Conservation (phyloP, 805 yeast species). For the Brettanomyces anomalus region DNA sequence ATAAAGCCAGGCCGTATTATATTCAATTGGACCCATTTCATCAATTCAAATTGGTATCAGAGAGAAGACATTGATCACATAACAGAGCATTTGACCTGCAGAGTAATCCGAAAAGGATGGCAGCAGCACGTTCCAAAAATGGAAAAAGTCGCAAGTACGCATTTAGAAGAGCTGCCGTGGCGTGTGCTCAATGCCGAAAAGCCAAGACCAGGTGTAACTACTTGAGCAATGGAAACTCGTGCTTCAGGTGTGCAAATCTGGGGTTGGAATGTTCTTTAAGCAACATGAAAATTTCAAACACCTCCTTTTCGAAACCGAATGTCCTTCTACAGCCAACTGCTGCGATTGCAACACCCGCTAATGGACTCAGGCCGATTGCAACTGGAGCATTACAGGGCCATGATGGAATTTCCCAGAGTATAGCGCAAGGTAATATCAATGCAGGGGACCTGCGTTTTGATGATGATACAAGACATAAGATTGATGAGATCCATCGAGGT, state of each 20-base stretch:
- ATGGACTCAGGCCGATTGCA: too few relatives aligned
- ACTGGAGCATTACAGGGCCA: too few relatives aligned
- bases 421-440: neutral
- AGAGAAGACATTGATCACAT: too few relatives aligned
- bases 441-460: neutral
- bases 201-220: constrained; percentile 21
- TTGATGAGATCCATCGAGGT: constrained; percentile 1
- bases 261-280: constrained; percentile 15
- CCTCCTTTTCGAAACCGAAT: neutral
- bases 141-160: constrained; percentile 1
- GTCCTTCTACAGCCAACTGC: neutral
- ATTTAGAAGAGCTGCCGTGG: constrained; percentile 3
- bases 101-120: too few relatives aligned
- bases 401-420: too few relatives aligned
- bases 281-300: constrained; percentile 1
- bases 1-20: too few relatives aligned
- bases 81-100: too few relatives aligned
- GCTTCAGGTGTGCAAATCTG: constrained; percentile 20
- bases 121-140: neutral
- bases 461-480: neutral
- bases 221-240: constrained; percentile 13
- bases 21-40: too few relatives aligned
- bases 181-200: constrained; percentile 18
- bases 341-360: too few relatives aligned
- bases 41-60: too few relatives aligned